Percentiles rank a stretch among this genome's conserved stretches.
These are phyloP conservation scores for Biancaea sappan DNA, from an alignment of 306 rosid genomes.

Conservation along the genomic window DNA sequence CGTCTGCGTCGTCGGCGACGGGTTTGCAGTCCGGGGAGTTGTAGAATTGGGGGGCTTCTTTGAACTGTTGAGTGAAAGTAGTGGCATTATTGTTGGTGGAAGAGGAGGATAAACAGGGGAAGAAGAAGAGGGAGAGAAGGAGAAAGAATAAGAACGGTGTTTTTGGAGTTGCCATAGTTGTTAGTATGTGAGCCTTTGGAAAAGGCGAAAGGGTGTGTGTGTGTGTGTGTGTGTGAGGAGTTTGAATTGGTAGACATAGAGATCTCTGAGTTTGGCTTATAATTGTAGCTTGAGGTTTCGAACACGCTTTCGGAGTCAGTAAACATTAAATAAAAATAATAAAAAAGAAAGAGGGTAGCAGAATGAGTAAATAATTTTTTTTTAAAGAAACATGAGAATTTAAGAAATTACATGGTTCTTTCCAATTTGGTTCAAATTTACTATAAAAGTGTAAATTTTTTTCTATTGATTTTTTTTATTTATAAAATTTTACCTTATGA, in stretches of 20 bases:
- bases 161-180: conserved; percentile 30
- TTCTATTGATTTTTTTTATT: too few relatives aligned
- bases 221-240: neutral
- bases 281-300: conserved; percentile 33
- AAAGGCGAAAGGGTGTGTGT: conserved; percentile 7
- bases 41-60: conserved; percentile 97
- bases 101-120: conserved; percentile 13
- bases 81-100: conserved; percentile 2
- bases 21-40: conserved; percentile 74
- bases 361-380: too few relatives aligned
- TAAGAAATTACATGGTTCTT: too few relatives aligned
- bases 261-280: conserved; percentile 40
- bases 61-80: conserved; percentile 47
- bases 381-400: too few relatives aligned
- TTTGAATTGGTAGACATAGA: neutral
- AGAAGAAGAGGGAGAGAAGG: conserved; percentile 9
- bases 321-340: neutral
- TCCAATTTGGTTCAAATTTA: too few relatives aligned
- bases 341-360: neutral
- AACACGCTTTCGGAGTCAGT: conserved; percentile 40
- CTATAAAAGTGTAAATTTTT: too few relatives aligned
- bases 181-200: conserved; percentile 19
- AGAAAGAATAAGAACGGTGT: conserved; percentile 11
- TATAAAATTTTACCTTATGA: too few relatives aligned
- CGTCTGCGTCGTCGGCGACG: conserved; percentile 17